These are phyloP conservation scores for Phaseolus lunatus DNA, from an alignment of 306 rosid species.

Conservation along the genomic window DNA sequence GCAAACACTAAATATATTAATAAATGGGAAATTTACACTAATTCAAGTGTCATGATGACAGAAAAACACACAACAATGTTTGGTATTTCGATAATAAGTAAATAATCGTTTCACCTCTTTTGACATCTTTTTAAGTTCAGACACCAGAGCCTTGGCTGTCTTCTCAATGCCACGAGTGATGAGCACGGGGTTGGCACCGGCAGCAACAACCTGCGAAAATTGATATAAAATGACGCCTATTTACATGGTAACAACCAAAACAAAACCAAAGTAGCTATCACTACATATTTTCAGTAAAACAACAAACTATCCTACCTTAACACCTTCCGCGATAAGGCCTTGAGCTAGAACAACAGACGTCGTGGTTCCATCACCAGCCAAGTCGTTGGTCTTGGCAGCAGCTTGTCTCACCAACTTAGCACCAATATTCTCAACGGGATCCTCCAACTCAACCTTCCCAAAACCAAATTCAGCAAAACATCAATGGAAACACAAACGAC, in stretches of 20 bases:
- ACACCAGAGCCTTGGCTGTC: slow-evolving; percentile 80
- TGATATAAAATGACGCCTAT: background rate
- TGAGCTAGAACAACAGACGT: slow-evolving; percentile 99
- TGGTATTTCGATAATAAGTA: background rate
- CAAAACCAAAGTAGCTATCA: background rate
- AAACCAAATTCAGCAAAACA: background rate
- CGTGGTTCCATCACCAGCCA: slow-evolving; percentile 99
- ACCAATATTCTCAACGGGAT: slow-evolving; percentile 99
- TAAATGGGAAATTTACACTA: background rate
- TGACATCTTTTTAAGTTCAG: slow-evolving; percentile 82
- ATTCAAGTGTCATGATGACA: background rate
- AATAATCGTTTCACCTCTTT: slow-evolving; percentile 69
- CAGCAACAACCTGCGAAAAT: slow-evolving; percentile 85
- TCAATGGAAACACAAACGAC: background rate
- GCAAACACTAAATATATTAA: background rate
- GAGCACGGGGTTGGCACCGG: slow-evolving; percentile 98
- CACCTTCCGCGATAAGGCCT: slow-evolving; percentile 98
- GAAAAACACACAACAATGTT: background rate
- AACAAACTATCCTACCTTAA: slow-evolving; percentile 75
- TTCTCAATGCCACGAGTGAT: slow-evolving; percentile 99
- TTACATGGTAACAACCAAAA: background rate
- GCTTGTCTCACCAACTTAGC: slow-evolving; percentile 99
- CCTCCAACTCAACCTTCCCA: slow-evolving; percentile 94
- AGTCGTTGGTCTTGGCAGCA: slow-evolving; percentile 97
- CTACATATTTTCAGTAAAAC: background rate